Percentiles rank a stretch among this genome's conserved stretches.
Evolutionary conservation across 768 basidiomycete genomes (phyloP).

Genomic region (Tulasnella sp.): DNA sequence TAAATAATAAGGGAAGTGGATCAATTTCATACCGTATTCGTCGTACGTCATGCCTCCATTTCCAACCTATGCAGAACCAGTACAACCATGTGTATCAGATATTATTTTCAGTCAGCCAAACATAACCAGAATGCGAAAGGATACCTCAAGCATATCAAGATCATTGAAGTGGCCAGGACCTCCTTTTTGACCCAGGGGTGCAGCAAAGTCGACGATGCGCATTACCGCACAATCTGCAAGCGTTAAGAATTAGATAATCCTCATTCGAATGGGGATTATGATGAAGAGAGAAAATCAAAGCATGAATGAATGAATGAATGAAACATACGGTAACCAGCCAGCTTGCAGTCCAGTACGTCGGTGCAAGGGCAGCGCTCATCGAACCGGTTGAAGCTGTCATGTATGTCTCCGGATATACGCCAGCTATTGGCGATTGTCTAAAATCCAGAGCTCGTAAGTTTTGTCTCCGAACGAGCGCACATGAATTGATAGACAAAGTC

Average conservation of each 20-base stretch:
- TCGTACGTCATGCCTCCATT: conserved; percentile 32
- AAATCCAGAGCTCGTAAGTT: not conserved
- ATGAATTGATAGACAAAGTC: not conserved
- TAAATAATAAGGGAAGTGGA: not conserved
- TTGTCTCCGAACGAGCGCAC: not conserved
- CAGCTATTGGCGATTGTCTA: conserved; percentile 31
- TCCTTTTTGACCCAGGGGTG: conserved; percentile 41
- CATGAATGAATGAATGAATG: not conserved
- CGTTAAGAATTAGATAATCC: no score
- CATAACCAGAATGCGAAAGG: no score
- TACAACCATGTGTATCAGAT: no score
- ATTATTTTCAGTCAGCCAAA: no score
- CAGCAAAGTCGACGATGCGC: conserved; percentile 43
- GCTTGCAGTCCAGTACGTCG: conserved; percentile 30
- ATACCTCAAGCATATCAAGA: conserved; percentile 40
- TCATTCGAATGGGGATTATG: not conserved
- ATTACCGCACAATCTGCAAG: conserved; percentile 35
- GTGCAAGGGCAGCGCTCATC: conserved; percentile 33
- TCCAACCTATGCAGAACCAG: conserved; percentile 23
- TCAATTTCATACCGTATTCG: conserved; percentile 29
- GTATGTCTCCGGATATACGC: conserved; percentile 45
- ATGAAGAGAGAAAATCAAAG: no score
- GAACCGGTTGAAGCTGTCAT: conserved; percentile 32
- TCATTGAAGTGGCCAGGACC: conserved; percentile 41
- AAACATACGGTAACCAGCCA: conserved; percentile 29